These are phyloP conservation scores for Phytophthora ramorum DNA, from an alignment of 352 stramenopile species.

Conservation along the genomic window DNA sequence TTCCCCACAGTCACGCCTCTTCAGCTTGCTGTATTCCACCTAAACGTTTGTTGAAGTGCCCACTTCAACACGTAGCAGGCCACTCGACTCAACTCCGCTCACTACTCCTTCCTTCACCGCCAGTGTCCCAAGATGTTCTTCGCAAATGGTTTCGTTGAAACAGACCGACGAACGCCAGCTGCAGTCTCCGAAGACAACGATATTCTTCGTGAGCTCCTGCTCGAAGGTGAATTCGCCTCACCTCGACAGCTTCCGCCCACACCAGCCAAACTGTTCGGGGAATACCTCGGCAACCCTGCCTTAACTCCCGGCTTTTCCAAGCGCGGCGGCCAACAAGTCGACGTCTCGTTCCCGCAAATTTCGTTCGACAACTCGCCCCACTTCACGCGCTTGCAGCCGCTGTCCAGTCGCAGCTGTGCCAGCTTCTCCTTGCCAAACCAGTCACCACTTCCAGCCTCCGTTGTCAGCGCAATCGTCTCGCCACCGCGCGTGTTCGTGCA, in stretches of 20 bases:
- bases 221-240: conserved; percentile 74
- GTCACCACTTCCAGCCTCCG: conserved; percentile 51
- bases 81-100: conserved; percentile 9
- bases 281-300: conserved; percentile 19
- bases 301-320: conserved; percentile 41
- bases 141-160: conserved; percentile 70
- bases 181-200: conserved; percentile 65
- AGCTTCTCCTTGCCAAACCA: conserved; percentile 46
- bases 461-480: conserved; percentile 78
- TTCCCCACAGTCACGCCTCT: conserved; percentile 40
- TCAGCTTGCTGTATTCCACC: conserved; percentile 44
- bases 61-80: conserved; percentile 39
- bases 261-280: conserved; percentile 48
- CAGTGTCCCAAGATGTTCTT: conserved; percentile 69
- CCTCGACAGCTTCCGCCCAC: conserved; percentile 59
- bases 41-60: conserved; percentile 45
- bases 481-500: conserved; percentile 80
- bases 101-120: conserved; percentile 3
- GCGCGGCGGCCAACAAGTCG: conserved; percentile 58
- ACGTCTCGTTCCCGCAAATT: conserved; percentile 77
- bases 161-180: conserved; percentile 53
- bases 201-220: conserved; percentile 77
- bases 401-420: conserved; percentile 58
- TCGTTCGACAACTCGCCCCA: conserved; percentile 71
- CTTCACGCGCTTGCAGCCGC: conserved; percentile 62